These are phyloP conservation scores for Fusarium sp. DNA, from an alignment of 2,329 filamentous ascomycete species.

Conservation along the genomic window DNA sequence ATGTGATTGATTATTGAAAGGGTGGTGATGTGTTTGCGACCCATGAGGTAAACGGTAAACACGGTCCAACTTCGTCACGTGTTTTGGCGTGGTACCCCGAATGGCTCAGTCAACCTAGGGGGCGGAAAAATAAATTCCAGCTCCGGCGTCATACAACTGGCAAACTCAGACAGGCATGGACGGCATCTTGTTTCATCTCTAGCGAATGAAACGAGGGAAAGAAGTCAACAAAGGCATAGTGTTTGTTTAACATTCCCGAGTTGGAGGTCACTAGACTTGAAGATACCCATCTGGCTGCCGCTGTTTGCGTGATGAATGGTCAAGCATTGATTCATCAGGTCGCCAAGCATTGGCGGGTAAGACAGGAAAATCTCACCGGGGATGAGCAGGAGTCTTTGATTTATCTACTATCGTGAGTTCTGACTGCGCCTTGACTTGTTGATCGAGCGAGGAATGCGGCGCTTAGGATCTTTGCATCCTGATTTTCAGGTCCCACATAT, in stretches of 20 bases:
- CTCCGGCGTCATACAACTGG: not conserved
- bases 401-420: not conserved
- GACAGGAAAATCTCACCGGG: not conserved
- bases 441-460: not conserved
- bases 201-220: too few species aligned
- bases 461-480: not conserved
- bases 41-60: not conserved
- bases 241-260: not conserved
- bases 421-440: too few species aligned
- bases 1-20: not conserved
- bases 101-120: not conserved
- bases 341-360: not conserved
- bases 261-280: not conserved
- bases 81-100: not conserved
- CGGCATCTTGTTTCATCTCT: not conserved
- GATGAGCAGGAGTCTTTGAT: not conserved
- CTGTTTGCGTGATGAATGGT: not conserved
- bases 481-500: not conserved
- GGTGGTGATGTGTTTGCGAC: constrained; percentile 3
- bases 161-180: not conserved
- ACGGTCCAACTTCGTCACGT: not conserved
- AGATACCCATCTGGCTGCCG: not conserved
- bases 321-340: not conserved
- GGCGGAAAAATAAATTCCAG: constrained; percentile 5
- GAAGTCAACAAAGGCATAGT: rapidly evolving